These are phyloP conservation scores for Leptomonas seymouri DNA, from an alignment of 208 protist genomes.

Conservation along the genomic window DNA sequence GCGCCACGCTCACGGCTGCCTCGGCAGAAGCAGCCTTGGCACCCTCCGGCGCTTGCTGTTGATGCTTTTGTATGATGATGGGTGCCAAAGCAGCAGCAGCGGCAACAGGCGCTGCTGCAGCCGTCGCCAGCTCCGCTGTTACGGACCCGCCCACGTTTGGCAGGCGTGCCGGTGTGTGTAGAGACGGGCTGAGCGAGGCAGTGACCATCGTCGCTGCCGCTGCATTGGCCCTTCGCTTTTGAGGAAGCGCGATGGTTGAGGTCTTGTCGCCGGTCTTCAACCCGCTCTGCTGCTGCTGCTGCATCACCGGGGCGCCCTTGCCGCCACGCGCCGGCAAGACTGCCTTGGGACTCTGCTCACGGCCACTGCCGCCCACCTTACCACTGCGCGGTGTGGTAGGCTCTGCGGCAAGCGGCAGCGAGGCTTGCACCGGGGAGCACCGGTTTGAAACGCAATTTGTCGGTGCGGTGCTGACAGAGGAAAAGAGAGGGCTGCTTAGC, in stretches of 20 bases:
- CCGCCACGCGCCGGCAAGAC: too few species aligned
- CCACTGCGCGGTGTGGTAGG: too few species aligned
- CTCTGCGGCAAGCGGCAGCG: background rate
- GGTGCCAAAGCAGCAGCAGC: background rate
- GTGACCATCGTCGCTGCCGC: too few species aligned
- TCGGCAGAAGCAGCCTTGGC: background rate
- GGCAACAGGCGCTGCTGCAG: background rate
- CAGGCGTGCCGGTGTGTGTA: too few species aligned
- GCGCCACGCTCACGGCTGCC: background rate
- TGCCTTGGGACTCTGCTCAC: background rate
- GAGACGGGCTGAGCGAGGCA: too few species aligned
- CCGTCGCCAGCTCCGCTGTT: too few species aligned
- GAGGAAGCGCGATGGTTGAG: too few species aligned
- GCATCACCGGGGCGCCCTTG: too few species aligned
- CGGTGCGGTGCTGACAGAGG: conserved; percentile 18
- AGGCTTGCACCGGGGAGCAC: conserved; percentile 1
- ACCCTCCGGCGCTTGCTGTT: background rate
- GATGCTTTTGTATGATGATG: too few species aligned
- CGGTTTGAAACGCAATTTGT: conserved; percentile 14
- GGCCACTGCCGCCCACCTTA: background rate
- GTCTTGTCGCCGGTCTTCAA: too few species aligned
- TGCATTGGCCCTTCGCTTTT: background rate
- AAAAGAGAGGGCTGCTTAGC: conserved; percentile 18
- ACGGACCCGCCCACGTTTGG: too few species aligned
- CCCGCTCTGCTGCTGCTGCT: too few species aligned